Conservation (phyloP, 163 green algal genomes). For the Picocystis sp. region DNA sequence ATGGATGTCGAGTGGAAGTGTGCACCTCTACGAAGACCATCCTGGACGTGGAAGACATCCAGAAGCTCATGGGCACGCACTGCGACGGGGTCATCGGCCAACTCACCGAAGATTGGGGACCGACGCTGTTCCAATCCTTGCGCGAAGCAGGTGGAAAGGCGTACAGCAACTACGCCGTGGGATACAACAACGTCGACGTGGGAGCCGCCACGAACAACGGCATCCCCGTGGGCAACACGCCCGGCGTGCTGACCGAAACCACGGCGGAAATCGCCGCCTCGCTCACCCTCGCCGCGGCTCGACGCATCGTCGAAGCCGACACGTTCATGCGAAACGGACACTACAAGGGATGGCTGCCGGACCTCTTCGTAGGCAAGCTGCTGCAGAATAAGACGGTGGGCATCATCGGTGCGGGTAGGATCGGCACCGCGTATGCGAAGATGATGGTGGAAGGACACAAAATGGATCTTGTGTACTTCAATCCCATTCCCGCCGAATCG, state of each 20-base stretch:
- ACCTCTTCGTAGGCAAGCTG: conserved; percentile 56
- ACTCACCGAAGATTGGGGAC: conserved; percentile 67
- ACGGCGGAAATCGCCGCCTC: conserved; percentile 87
- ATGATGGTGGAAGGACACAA: conserved; percentile 99
- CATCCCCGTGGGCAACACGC: conserved; percentile 93
- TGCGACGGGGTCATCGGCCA: conserved; percentile 93
- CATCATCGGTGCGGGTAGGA: conserved; percentile 86
- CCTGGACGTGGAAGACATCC: conserved; percentile 65
- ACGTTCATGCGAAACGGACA: conserved; percentile 82
- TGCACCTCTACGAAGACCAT: conserved; percentile 53
- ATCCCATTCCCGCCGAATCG: conserved; percentile 63
- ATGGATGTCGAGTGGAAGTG: conserved; percentile 40
- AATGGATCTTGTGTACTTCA: conserved; percentile 81
- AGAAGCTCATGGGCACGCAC: conserved; percentile 66
- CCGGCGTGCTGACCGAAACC: conserved; percentile 49
- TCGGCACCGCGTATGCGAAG: conserved; percentile 84
- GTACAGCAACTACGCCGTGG: conserved; percentile 95
- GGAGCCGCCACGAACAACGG: conserved; percentile 60
- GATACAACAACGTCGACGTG: conserved; percentile 96
- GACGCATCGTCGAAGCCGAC: conserved; percentile 81
- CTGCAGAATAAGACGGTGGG: conserved; percentile 87
- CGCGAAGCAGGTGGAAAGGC: conserved; percentile 60
- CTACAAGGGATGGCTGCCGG: conserved; percentile 93
- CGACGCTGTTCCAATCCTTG: conserved; percentile 73
- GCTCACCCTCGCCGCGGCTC: conserved; percentile 72